Percentiles rank a stretch among this genome's conserved stretches.
Evolutionary conservation across 2,329 filamentous ascomycete species (phyloP).

Genomic region (Neopestalotiopsis rosae): DNA sequence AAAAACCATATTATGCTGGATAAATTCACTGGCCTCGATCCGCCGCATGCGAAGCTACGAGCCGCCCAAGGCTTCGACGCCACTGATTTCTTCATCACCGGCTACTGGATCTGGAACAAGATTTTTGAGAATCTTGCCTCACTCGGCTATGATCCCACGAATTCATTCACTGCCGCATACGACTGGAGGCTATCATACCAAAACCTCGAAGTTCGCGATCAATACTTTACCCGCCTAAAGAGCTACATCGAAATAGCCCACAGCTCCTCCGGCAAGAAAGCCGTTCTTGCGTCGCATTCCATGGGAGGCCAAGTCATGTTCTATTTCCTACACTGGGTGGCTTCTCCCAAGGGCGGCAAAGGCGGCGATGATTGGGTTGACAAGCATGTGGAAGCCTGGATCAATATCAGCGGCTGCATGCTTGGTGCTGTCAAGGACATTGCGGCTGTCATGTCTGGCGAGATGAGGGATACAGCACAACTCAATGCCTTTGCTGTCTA

Average conservation of each 20-base stretch:
- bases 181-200: slow-evolving; percentile 93
- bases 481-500: slow-evolving; percentile 97
- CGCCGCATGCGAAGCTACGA: slow-evolving; percentile 85
- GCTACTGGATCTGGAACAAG: slow-evolving; percentile 99
- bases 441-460: slow-evolving; percentile 88
- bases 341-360: slow-evolving; percentile 76
- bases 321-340: slow-evolving; percentile 84
- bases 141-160: slow-evolving; percentile 90
- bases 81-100: slow-evolving; percentile 89
- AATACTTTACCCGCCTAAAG: slow-evolving; percentile 92
- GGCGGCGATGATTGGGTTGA: slow-evolving; percentile 92
- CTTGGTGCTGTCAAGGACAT: slow-evolving; percentile 91
- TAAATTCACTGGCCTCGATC: slow-evolving; percentile 87
- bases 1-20: slow-evolving; percentile 98
- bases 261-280: slow-evolving; percentile 76
- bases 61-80: slow-evolving; percentile 97
- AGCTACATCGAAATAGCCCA: slow-evolving; percentile 86
- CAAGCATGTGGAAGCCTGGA: slow-evolving; percentile 88
- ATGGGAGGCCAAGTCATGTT: slow-evolving; percentile 97
- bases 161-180: slow-evolving; percentile 73
- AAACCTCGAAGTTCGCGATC: slow-evolving; percentile 88
- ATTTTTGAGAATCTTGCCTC: slow-evolving; percentile 96
- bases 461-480: slow-evolving; percentile 98
- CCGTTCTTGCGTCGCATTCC: slow-evolving; percentile 87
- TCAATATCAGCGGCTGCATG: slow-evolving; percentile 98